Percentiles rank a stretch among this genome's conserved stretches.
Evolutionary conservation across 1,139 yeast genomes (phyloP).

Genomic region (Suhomyces chickasaworum): DNA sequence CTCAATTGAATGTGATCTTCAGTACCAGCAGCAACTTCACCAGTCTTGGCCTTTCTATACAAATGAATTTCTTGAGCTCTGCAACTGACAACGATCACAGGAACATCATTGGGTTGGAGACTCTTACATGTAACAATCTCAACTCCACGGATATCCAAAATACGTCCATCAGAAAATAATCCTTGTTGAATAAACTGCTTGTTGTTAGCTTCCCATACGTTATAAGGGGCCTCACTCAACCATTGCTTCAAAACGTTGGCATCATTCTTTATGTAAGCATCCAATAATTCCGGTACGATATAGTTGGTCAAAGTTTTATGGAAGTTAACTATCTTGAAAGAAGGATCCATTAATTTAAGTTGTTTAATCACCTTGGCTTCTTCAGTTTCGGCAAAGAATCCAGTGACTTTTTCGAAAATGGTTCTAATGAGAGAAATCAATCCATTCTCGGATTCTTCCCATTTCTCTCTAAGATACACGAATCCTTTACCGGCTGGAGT

Average conservation of each 20-base stretch:
- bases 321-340: conserved; percentile 78
- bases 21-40: conserved; percentile 94
- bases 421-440: conserved; percentile 81
- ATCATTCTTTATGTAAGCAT: conserved; percentile 94
- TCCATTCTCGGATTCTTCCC: conserved; percentile 97
- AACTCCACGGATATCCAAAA: conserved; percentile 93
- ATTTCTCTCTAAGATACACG: conserved; percentile 64
- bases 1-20: conserved; percentile 92
- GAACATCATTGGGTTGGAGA: conserved; percentile 88
- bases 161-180: conserved; percentile 85
- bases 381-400: conserved; percentile 94
- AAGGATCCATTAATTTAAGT: conserved; percentile 89
- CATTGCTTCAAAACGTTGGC: conserved; percentile 79
- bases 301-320: conserved; percentile 85
- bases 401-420: conserved; percentile 75
- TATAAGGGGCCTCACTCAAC: conserved; percentile 96
- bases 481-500: conserved; percentile 70
- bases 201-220: conserved; percentile 92
- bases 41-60: conserved; percentile 86
- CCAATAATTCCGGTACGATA: conserved; percentile 92
- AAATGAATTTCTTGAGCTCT: conserved; percentile 95
- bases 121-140: conserved; percentile 88
- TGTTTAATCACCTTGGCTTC: conserved; percentile 86
- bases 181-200: conserved; percentile 93
- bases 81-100: conserved; percentile 92